Evolutionary conservation across 345 rosid genomes (phyloP), one percentile per base, ranked within the genome.

Genomic region (Populus pruinosa): DNA sequence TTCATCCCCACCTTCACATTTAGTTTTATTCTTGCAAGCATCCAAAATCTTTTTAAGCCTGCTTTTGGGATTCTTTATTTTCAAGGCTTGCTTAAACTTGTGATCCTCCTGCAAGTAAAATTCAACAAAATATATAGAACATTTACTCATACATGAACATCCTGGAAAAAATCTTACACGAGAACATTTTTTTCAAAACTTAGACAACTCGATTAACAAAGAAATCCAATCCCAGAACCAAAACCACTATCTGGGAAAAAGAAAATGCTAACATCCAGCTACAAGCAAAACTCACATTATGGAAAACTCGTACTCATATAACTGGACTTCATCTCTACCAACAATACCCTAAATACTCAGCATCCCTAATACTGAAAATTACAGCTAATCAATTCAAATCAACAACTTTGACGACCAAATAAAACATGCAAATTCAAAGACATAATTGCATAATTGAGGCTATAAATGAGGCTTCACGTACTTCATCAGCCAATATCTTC

Each of bases 71-170:
- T 93, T 95, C 86, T 85, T 92, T 77, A 95, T 95, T 88, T 85
- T 93, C 89, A 93, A 76, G 36, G 99, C 99, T 83, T 90, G 98
- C 84, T 95, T 95, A 79, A 92, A 95, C 86, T 95, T 95, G 76
- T 90, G 98, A 47, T 93, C 98, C 3, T 95, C 99, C 99, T 95
- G 88, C 81, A 84, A 65, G 68, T 50, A 70, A 74, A 79, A 76
- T 80, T 36, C 27, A 79, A 78, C 66, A 75, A 38, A 78, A 67
- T 5, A 27, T 62, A 67, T 67, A 50, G 55, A 61, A 38, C n/a
- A 49, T 8, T 31, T 62, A 68, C 27, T 12, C 12, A 56, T 50
- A 56, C 72, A 67, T 50, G 41, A 75, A 5, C 41, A 33, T 17
- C n/a, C 38, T 38, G 27, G 71, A 69, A 39, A 20, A 29, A 47